These are phyloP conservation scores for Calonectria naviculata DNA, from an alignment of 2,329 filamentous ascomycete species.

Conservation along the genomic window DNA sequence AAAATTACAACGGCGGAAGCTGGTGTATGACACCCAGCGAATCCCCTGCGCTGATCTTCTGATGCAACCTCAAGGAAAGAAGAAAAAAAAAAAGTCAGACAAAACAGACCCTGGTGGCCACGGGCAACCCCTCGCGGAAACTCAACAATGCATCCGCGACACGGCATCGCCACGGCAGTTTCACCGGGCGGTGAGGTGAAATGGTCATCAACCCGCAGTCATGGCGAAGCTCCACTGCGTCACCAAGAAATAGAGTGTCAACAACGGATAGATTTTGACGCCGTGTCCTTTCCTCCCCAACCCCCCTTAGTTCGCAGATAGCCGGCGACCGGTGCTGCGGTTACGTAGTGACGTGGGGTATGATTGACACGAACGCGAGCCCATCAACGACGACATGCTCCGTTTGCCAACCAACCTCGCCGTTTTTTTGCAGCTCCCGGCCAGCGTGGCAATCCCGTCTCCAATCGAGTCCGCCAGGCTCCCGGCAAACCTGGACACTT, in stretches of 20 bases:
- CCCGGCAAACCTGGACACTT: background rate
- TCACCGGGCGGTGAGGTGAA: constrained; percentile 19
- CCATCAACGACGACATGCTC: background rate
- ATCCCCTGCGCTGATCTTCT: constrained; percentile 11
- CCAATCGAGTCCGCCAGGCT: constrained; percentile 26
- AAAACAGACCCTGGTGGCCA: background rate
- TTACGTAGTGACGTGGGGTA: constrained; percentile 5
- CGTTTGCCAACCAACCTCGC: background rate
- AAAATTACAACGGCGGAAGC: constrained; percentile 1
- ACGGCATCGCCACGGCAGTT: constrained; percentile 2
- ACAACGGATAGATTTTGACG: background rate
- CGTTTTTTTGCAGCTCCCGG: background rate
- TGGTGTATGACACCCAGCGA: constrained; percentile 10
- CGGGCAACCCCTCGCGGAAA: constrained; percentile 1
- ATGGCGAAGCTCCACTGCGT: constrained; percentile 5
- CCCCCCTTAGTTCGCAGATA: background rate
- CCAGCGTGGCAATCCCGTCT: constrained; percentile 31
- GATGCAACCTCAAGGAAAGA: background rate
- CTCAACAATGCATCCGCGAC: background rate
- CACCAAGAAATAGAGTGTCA: background rate
- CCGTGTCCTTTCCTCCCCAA: background rate
- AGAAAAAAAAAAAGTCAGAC: background rate
- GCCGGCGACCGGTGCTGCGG: background rate
- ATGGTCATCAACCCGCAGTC: constrained; percentile 1
- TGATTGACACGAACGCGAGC: constrained; percentile 10